Base-by-base conservation (phyloP, 1,284 basidiomycete genomes). In the Fomitiporia mediterranea region DNA sequence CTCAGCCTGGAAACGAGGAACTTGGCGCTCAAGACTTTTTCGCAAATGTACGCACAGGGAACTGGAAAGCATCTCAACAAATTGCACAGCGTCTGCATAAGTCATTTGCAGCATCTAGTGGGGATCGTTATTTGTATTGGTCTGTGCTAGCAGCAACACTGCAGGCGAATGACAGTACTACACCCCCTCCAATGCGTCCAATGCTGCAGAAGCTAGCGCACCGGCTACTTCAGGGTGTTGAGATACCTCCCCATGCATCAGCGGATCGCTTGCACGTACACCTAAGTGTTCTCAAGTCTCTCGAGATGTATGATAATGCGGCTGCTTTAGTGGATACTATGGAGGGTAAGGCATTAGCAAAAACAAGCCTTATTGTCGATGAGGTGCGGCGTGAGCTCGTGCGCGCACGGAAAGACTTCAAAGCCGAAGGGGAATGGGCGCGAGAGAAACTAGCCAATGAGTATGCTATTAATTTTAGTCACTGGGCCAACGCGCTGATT, bases 81-180 rank as follows among this genome's bases (percentile, higher is more conserved):
- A 88, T 86, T 64, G 56, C 74, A 57, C 32, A 58, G 44, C 52
- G 48, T 27, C 25, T 55, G 57, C 53, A 61, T 46, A 58, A 58
- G 38, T 34, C 52, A 4, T 58, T 58, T 34, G 51, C 38, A 3
- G 51, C 23, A 32, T 34, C 21, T 19, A 49, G 44, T 56, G 82
- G 87, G 27, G 86, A 90, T 54, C 78, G 84, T 46, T 93, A 89
- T 68, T 71, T 91, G 40, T 94, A 89, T 69, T 94, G 90, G 91
- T 86, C 80, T 60, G 80, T 90, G 27, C 84, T 90, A 64, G 81
- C 86, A 60, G 82, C 88, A 8, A 76, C 91, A 37, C 80, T 94
- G n/a, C 89, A 90, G 86, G 83, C 86, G 19, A 79, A 82, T 63
- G 81, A 90, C 66, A 65, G 75, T 19, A 68, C 75, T 43, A 87